A percentile compares a stretch with the other conserved stretches of the same genome.
Conservation (phyloP, 805 yeast genomes). For the Ogataea sp. region DNA sequence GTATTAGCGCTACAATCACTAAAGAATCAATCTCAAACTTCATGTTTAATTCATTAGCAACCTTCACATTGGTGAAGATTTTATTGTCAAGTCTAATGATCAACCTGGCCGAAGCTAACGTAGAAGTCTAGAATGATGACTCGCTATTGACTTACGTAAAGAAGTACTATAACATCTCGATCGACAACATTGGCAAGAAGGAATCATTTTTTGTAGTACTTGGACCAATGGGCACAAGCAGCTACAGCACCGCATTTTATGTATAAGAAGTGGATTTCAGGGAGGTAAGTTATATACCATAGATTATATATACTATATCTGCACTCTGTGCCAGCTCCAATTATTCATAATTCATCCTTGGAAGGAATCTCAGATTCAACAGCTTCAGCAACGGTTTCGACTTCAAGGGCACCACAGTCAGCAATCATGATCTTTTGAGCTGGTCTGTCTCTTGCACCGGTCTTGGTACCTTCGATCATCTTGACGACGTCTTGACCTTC, state of each 20-base stretch:
- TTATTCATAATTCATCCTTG: conserved; percentile 28
- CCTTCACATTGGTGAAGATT: too few species aligned
- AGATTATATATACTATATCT: too few species aligned
- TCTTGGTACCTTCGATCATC: conserved; percentile 66
- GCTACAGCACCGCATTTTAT: conserved; percentile 48
- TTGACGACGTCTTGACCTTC: conserved; percentile 81
- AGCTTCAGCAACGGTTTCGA: conserved; percentile 18
- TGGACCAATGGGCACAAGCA: conserved; percentile 56
- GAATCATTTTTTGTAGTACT: conserved; percentile 43
- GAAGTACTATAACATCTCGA: conserved; percentile 32
- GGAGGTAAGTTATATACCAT: too few species aligned
- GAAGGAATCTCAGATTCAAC: conserved; percentile 6
- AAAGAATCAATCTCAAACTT: too few species aligned
- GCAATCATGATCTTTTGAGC: conserved; percentile 52
- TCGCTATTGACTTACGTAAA: too few species aligned
- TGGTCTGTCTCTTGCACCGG: conserved; percentile 68
- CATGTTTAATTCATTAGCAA: too few species aligned
- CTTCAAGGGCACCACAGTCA: conserved; percentile 60
- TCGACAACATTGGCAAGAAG: conserved; percentile 40
- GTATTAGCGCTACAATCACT: too few species aligned
- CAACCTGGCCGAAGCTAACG: too few species aligned
- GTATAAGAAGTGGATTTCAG: conserved; percentile 31
- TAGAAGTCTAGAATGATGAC: too few species aligned
- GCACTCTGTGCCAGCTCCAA: too few species aligned
- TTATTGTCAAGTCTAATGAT: too few species aligned